These are phyloP conservation scores for Amanita muscaria DNA, from an alignment of 768 basidiomycete species.

Conservation along the genomic window DNA sequence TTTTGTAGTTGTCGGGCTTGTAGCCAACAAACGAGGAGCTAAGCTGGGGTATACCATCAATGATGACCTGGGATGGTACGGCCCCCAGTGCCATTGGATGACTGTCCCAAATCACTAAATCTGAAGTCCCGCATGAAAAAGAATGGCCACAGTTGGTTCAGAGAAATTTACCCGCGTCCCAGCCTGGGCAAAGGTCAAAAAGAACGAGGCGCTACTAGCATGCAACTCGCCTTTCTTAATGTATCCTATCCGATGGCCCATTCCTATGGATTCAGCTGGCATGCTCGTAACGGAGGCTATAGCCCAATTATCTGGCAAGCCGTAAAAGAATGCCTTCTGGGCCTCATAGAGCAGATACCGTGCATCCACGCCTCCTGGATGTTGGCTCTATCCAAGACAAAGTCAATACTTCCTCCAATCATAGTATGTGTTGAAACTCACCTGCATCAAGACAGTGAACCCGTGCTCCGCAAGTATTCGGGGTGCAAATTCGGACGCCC, in stretches of 20 bases:
- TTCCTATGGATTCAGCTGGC: constrained; percentile 65
- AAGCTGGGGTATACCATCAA: constrained; percentile 82
- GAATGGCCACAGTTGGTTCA: not conserved
- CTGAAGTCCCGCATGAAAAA: constrained; percentile 22
- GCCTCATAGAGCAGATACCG: constrained; percentile 78
- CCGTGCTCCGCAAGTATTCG: constrained; percentile 63
- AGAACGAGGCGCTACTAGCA: not conserved
- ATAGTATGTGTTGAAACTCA: too few species aligned
- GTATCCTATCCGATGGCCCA: constrained; percentile 78
- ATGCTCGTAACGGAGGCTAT: constrained; percentile 67
- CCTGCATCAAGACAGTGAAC: constrained; percentile 71
- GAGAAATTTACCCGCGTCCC: constrained; percentile 56
- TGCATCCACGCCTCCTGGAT: constrained; percentile 49
- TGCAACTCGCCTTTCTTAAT: constrained; percentile 45
- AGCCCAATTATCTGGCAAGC: constrained; percentile 60
- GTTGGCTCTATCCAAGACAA: too few species aligned
- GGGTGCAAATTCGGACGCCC: constrained; percentile 74
- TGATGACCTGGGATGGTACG: constrained; percentile 82
- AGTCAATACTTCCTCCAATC: too few species aligned
- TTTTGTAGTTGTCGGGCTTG: constrained; percentile 44
- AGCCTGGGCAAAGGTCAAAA: constrained; percentile 32
- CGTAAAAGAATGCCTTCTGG: constrained; percentile 76
- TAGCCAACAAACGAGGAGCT: constrained; percentile 32
- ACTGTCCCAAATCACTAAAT: constrained; percentile 76
- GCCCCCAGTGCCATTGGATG: constrained; percentile 82